Evolutionary conservation across 305 asterid species (phyloP), one percentile per base, ranked within the genome.

Genomic region (Rubia balearica): DNA sequence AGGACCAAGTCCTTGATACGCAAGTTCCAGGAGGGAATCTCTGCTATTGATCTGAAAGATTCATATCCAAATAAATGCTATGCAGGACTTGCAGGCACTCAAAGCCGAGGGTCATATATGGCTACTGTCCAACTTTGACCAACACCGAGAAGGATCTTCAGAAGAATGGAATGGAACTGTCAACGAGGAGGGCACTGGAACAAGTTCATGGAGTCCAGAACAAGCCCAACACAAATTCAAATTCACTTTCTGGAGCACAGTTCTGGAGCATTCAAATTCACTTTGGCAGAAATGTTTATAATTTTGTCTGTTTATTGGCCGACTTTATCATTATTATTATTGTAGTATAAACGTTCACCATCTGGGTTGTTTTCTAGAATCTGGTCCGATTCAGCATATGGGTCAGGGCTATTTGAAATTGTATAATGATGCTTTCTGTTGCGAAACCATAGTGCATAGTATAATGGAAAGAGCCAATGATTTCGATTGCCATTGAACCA

Each of bases 101-200:
- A 93, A 89, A 83, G 88, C 86, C 61, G 83, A 84, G 0, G 95
- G 96, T 42, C 82, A 91, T 42, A 85, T 93, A 27, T 91, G 97
- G 98, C 80, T 93, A 70, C 81, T 91, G 13, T 89, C 96, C 1
- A 91, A 89, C 83, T 84, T 88, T 17, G 96, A 89, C 72, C 17
- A 96, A 90, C 66, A 81, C 90, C 19, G 98, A 90, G 82, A 88
- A 74, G 80, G 96, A 91, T 73, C 92, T 93, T 56, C 95, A 81
- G 79, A 93, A 89, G 85, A 90, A 91, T 21, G 88, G 92, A 16
- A 84, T 90, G 90, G 91, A 78, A 76, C 97, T 96, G 10, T 89
- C 92, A n/a, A 91, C 97, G 83, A 91, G 98, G 82, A 83, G 96
- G 81, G 96, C 96, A 36, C 74, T 77, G 83, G 96, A 96, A 27